Percentiles rank a stretch among this genome's conserved stretches.
phyloP scores from a whole-genome alignment of 2,329 filamentous ascomycete species.

The Epichloe gansuensis region DNA sequence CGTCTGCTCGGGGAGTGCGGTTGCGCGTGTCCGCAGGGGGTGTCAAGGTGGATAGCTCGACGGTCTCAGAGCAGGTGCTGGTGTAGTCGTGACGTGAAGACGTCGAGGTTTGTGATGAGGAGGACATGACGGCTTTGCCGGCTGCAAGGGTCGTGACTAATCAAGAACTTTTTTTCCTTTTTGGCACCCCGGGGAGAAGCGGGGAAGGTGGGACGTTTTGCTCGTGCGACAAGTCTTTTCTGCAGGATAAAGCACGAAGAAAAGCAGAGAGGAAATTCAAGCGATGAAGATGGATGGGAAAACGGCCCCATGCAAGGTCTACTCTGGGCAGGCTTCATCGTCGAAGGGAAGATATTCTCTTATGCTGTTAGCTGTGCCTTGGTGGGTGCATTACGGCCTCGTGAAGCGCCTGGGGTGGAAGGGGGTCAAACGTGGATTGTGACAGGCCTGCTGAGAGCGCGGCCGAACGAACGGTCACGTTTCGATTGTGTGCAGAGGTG shows the following conservation, averaged over 20 bases:
- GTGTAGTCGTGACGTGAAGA: background rate
- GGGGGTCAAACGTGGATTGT: background rate
- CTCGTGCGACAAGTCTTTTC: too few species aligned
- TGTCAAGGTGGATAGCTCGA: slow-evolving; percentile 5
- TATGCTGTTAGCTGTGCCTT: background rate
- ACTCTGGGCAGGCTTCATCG: too few species aligned
- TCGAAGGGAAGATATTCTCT: too few species aligned
- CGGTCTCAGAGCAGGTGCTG: background rate
- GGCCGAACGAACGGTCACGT: background rate
- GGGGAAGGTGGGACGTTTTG: too few species aligned
- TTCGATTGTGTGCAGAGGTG: background rate
- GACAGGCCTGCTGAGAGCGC: background rate
- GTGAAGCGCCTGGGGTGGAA: too few species aligned
- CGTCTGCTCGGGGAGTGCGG: background rate
- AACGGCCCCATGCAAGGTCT: too few species aligned
- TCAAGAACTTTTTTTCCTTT: background rate
- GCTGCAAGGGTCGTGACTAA: slow-evolving; percentile 1
- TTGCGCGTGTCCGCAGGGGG: background rate
- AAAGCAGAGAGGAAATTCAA: too few species aligned
- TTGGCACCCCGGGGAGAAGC: too few species aligned
- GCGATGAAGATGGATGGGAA: too few species aligned
- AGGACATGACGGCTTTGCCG: background rate
- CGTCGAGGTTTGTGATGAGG: background rate
- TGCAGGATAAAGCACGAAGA: too few species aligned
- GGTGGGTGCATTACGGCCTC: background rate